phyloP scores from a whole-genome alignment of 495 filamentous ascomycete species.

The Niebla homalea region DNA sequence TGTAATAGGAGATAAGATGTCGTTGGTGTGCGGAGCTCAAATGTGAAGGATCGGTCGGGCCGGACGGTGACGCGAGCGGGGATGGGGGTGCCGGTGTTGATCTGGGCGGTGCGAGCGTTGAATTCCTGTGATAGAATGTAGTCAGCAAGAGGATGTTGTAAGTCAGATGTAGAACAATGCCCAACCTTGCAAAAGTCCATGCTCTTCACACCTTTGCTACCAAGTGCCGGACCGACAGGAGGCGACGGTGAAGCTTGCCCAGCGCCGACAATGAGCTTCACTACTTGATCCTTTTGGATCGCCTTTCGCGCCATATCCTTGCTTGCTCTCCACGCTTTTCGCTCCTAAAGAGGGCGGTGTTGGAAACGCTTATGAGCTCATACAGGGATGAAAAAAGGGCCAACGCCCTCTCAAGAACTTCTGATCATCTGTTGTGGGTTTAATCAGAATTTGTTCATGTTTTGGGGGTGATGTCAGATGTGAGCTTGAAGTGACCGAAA shows the following conservation, averaged over 20 bases:
- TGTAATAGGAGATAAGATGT: constrained; percentile 78
- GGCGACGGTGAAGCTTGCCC: constrained; percentile 94
- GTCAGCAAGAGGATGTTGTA: constrained; percentile 2
- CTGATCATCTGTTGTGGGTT: too few species aligned
- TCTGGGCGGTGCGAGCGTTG: constrained; percentile 86
- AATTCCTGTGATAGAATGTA: constrained; percentile 58
- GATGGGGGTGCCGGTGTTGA: constrained; percentile 71
- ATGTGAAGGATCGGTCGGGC: constrained; percentile 83
- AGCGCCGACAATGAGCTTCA: constrained; percentile 96
- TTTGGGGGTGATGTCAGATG: too few species aligned
- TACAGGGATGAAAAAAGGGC: too few species aligned
- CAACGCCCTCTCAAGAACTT: too few species aligned
- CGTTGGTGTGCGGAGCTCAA: constrained; percentile 84
- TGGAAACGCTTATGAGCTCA: too few species aligned
- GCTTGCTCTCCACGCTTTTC: too few species aligned
- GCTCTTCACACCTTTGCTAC: constrained; percentile 95
- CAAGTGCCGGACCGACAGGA: constrained; percentile 93
- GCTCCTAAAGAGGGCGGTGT: too few species aligned
- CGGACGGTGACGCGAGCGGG: constrained; percentile 84
- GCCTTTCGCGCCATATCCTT: constrained; percentile 61
- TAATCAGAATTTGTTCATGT: too few species aligned
- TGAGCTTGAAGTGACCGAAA: too few species aligned
- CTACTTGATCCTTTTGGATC: constrained; percentile 64
- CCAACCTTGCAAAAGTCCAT: constrained; percentile 99
- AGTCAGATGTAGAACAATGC: constrained; percentile 2